phyloP scores from a whole-genome alignment of 148 eudicot species.

The Rhododendron vialii region DNA sequence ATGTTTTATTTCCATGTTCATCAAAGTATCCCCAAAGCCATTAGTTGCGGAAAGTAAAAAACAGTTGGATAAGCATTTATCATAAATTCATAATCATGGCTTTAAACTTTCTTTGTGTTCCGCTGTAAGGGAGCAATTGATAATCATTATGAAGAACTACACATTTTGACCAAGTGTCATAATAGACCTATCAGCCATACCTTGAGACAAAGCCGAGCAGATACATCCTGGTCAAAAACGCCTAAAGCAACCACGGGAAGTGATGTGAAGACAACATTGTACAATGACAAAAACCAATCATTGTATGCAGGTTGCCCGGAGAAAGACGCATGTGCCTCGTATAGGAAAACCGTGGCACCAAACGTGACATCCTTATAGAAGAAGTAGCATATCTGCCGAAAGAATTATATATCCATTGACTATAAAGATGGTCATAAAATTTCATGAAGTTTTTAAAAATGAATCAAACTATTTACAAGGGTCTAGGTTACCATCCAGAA shows the following conservation, averaged over 20 bases:
- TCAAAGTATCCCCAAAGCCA: neutral
- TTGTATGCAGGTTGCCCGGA: slow-evolving; percentile 84
- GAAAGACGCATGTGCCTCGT: slow-evolving; percentile 80
- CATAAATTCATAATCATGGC: neutral
- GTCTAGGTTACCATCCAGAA: neutral
- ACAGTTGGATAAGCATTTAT: neutral
- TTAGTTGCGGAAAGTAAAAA: neutral
- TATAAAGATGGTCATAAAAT: neutral
- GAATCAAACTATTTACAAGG: neutral
- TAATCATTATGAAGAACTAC: neutral
- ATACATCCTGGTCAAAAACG: slow-evolving; percentile 87
- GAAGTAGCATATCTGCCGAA: slow-evolving; percentile 89
- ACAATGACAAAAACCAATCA: slow-evolving; percentile 87
- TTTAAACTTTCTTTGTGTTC: neutral
- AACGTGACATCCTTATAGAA: slow-evolving; percentile 82
- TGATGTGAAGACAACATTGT: slow-evolving; percentile 85
- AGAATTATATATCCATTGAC: neutral
- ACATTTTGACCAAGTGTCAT: neutral
- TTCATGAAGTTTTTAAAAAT: neutral
- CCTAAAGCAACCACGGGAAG: slow-evolving; percentile 89
- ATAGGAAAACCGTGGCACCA: slow-evolving; percentile 71
- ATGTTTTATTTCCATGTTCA: neutral
- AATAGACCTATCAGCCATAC: slow-evolving; percentile 29
- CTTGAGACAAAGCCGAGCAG: slow-evolving; percentile 86
- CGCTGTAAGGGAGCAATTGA: neutral